Evolutionary conservation across 805 yeast species (phyloP).

Genomic region (Lipomyces yamanashiensis): DNA sequence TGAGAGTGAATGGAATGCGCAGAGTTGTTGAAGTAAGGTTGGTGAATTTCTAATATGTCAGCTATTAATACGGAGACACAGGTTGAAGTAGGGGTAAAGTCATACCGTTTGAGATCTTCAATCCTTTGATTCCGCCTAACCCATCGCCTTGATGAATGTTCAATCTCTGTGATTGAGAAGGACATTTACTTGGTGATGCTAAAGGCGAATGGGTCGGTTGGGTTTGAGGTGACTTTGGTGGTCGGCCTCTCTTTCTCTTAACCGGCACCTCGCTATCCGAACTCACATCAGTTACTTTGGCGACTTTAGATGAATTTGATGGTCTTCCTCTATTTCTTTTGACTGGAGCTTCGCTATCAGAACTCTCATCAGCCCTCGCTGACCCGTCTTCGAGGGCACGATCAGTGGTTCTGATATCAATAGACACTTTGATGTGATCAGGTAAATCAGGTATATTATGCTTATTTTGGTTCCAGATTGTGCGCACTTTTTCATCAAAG

Average conservation of each 20-base stretch:
- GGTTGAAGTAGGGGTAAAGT: neutral
- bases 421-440: conserved; percentile 15
- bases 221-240: neutral
- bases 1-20: neutral
- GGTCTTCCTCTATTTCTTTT: neutral
- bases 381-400: neutral
- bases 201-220: neutral
- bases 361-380: too few relatives aligned
- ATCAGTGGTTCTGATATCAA: conserved; percentile 19
- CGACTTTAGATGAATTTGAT: neutral
- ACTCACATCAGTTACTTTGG: neutral
- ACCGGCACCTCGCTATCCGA: neutral
- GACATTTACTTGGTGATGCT: neutral
- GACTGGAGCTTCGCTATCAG: too few relatives aligned
- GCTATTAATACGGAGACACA: neutral
- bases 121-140: conserved; percentile 29
- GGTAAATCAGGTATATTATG: conserved; percentile 33
- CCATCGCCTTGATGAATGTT: conserved; percentile 34
- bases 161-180: conserved; percentile 2
- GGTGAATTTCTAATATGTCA: conserved; percentile 10
- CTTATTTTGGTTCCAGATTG: conserved; percentile 41
- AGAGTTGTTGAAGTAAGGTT: conserved; percentile 25
- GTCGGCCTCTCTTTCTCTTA: neutral
- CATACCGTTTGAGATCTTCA: conserved; percentile 17
- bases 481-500: conserved; percentile 38